Evolutionary conservation across 192 early-diverging fungal species (phyloP).

Genomic region (Gaertneriomyces semiglobifer): DNA sequence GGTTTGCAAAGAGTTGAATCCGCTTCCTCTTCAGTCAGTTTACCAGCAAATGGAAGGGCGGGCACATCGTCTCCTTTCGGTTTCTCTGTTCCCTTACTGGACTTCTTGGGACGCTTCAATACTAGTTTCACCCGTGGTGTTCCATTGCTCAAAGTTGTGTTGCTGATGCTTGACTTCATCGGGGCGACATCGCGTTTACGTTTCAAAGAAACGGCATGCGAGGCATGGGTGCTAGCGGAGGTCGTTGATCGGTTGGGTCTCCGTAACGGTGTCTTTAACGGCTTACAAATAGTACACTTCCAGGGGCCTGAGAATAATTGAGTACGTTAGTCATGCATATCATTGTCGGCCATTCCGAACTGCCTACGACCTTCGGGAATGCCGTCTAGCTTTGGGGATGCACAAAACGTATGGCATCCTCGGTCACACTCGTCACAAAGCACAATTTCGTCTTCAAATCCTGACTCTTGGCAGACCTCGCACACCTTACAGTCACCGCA

Average conservation of each 20-base stretch:
- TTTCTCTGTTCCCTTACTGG: neutral
- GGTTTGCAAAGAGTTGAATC: neutral
- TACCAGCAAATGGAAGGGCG: no score
- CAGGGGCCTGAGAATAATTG: neutral
- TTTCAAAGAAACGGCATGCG: neutral
- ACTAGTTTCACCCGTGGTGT: conserved; percentile 11
- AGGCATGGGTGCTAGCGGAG: neutral
- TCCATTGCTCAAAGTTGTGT: neutral
- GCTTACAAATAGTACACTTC: conserved; percentile 13
- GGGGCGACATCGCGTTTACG: neutral
- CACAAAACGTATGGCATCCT: conserved; percentile 51
- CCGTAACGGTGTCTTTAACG: neutral
- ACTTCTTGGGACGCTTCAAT: neutral
- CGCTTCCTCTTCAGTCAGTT: neutral
- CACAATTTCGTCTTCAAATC: conserved; percentile 37
- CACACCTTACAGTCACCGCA: conserved; percentile 29
- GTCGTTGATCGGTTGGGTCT: neutral
- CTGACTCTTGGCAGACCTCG: conserved; percentile 11
- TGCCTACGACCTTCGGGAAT: conserved; percentile 42
- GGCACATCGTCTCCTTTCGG: neutral
- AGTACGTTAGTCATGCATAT: neutral
- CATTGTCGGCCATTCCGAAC: neutral
- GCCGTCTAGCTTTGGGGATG: conserved; percentile 35
- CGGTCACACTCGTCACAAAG: conserved; percentile 56
- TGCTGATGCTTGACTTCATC: neutral